Conservation (phyloP, 1,284 basidiomycete genomes). For the Golubevia sp. region DNA sequence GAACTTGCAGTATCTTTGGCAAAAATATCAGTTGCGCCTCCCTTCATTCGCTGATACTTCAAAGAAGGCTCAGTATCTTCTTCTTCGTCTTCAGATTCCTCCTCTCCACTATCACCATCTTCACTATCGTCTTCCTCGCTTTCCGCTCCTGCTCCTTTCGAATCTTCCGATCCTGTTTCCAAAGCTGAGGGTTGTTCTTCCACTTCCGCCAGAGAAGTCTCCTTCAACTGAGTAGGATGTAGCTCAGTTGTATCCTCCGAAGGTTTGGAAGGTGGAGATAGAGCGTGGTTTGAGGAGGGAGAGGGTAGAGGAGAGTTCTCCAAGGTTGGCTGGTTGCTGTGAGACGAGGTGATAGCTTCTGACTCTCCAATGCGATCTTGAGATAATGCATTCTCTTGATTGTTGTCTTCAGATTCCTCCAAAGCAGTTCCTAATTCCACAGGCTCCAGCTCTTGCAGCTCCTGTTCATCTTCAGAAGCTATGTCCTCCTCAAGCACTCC, state of each 20-base stretch:
- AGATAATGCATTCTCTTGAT: background rate
- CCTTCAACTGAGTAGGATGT: background rate
- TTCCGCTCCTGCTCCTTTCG: constrained; percentile 7
- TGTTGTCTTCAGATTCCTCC: no score
- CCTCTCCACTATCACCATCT: constrained; percentile 12
- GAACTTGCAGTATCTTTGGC: constrained; percentile 72
- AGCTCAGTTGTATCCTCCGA: background rate
- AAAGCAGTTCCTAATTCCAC: no score
- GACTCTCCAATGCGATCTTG: background rate
- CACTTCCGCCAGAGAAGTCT: background rate
- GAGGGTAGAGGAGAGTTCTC: background rate
- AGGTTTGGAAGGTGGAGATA: no score
- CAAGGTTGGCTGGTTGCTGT: background rate
- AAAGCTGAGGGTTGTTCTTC: background rate
- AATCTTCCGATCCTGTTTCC: background rate
- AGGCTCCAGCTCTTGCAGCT: no score
- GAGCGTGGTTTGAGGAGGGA: background rate
- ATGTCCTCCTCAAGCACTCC: background rate
- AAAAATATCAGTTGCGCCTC: constrained; percentile 77
- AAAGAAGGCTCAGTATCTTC: constrained; percentile 66
- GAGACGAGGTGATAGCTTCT: background rate
- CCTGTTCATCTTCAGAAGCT: background rate
- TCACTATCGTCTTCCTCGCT: constrained; percentile 13
- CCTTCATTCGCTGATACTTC: constrained; percentile 84
- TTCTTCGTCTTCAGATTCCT: constrained; percentile 6